These are phyloP conservation scores for Begonia loranthoides DNA, from an alignment of 306 rosid species.

Conservation along the genomic window DNA sequence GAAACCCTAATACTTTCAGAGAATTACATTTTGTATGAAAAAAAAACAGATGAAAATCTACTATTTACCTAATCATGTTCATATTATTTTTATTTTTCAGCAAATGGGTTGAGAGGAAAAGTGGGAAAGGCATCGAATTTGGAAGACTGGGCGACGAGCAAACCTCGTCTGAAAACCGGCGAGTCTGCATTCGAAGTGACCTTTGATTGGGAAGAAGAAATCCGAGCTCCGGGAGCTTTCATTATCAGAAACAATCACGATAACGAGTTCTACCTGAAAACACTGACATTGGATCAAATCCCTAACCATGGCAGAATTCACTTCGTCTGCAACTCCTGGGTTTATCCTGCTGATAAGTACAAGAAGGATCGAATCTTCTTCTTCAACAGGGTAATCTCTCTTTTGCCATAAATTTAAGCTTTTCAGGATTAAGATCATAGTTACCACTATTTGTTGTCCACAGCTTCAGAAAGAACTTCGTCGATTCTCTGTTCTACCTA, in stretches of 20 bases:
- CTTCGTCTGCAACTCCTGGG: conserved; percentile 62
- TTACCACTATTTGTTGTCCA: no score
- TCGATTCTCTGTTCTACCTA: no score
- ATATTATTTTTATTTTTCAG: conserved; percentile 13
- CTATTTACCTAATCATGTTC: no score
- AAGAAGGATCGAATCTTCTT: conserved; percentile 42
- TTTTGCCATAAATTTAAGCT: neutral
- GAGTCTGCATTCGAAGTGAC: conserved; percentile 27
- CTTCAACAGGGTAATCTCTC: conserved; percentile 36
- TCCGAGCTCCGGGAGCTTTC: conserved; percentile 56
- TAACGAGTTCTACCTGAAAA: conserved; percentile 41
- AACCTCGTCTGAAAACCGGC: conserved; percentile 23
- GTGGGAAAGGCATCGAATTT: conserved; percentile 39
- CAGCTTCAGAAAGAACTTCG: no score
- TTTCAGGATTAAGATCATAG: no score
- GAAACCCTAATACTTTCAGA: no score
- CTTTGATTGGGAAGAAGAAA: conserved; percentile 34
- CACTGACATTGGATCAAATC: conserved; percentile 41
- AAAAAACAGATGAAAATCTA: no score
- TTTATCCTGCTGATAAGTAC: conserved; percentile 27
- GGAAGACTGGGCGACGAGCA: conserved; percentile 35
- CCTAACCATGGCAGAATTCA: conserved; percentile 28
- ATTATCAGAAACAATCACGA: conserved; percentile 28
- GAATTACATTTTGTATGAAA: no score
- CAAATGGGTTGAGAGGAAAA: conserved; percentile 29